These are phyloP conservation scores for Zalerion maritima DNA, from an alignment of 495 filamentous ascomycete species.

Conservation along the genomic window DNA sequence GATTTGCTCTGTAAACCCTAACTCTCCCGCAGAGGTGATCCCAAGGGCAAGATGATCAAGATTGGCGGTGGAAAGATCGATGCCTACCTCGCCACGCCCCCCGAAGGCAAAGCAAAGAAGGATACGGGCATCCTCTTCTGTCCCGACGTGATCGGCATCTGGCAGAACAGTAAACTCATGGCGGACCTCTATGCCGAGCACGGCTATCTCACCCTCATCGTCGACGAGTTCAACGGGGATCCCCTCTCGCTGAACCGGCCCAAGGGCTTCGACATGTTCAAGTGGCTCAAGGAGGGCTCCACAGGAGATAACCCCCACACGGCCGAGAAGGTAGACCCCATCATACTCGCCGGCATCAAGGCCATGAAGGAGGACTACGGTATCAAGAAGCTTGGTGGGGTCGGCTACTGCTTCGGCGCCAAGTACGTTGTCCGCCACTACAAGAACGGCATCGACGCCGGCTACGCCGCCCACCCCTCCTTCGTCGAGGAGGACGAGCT, in stretches of 20 bases:
- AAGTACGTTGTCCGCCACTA: conserved; percentile 37
- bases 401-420: conserved; percentile 71
- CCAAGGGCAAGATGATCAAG: conserved; percentile 26
- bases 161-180: conserved; percentile 62
- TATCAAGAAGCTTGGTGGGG: conserved; percentile 51
- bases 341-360: conserved; percentile 31
- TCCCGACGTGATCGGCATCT: conserved; percentile 58
- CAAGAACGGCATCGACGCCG: conserved; percentile 37
- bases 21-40: conserved; percentile 15
- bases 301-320: conserved; percentile 44
- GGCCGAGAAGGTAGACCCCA: conserved; percentile 36
- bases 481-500: conserved; percentile 69
- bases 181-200: conserved; percentile 74
- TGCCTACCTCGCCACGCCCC: conserved; percentile 35
- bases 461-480: conserved; percentile 61
- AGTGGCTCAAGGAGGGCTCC: conserved; percentile 42
- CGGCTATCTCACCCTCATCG: conserved; percentile 62
- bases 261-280: conserved; percentile 40
- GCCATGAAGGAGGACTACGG: conserved; percentile 32
- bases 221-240: conserved; percentile 69
- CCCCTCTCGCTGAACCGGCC: conserved; percentile 40
- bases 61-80: conserved; percentile 28
- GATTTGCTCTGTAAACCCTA: not conserved
- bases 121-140: conserved; percentile 40
- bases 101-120: conserved; percentile 26